phyloP scores from a whole-genome alignment of 2,329 filamentous ascomycete genomes.

The Fusarium keratoplasticum region DNA sequence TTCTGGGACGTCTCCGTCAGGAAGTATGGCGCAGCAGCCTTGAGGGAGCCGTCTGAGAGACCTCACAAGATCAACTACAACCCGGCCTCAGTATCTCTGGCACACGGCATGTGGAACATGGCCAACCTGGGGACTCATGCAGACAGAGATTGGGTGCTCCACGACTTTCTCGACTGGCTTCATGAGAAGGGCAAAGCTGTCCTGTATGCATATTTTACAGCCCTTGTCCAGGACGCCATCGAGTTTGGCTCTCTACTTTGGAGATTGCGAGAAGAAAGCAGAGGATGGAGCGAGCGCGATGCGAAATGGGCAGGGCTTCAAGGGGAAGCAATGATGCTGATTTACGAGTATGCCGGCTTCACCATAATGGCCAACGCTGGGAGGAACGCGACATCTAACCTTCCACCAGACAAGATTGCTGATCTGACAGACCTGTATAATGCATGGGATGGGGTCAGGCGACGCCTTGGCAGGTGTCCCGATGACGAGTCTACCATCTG shows the following conservation, averaged over 20 bases:
- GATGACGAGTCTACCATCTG: constrained; percentile 11
- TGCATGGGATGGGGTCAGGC: neutral
- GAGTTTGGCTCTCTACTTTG: constrained; percentile 27
- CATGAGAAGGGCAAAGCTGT: neutral
- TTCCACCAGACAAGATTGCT: neutral
- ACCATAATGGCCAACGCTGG: neutral
- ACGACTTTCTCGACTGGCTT: neutral
- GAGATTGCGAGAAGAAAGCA: constrained; percentile 14
- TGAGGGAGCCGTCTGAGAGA: constrained; percentile 26
- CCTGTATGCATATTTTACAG: constrained; percentile 30
- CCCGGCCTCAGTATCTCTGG: constrained; percentile 4
- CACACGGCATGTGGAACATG: neutral
- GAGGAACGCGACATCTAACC: neutral
- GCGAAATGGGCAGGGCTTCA: neutral
- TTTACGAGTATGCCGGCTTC: constrained; percentile 19
- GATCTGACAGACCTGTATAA: neutral
- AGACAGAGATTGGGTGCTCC: constrained; percentile 12
- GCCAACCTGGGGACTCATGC: neutral
- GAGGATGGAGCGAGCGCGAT: constrained; percentile 6
- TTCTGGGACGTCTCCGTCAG: constrained; percentile 44
- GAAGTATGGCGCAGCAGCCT: constrained; percentile 41
- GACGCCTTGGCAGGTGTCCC: neutral
- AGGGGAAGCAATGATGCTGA: constrained; percentile 14
- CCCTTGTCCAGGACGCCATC: constrained; percentile 30
- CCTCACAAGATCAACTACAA: constrained; percentile 36